Conservation (phyloP, 2,329 filamentous ascomycete species). For the Scytalidium sp. region DNA sequence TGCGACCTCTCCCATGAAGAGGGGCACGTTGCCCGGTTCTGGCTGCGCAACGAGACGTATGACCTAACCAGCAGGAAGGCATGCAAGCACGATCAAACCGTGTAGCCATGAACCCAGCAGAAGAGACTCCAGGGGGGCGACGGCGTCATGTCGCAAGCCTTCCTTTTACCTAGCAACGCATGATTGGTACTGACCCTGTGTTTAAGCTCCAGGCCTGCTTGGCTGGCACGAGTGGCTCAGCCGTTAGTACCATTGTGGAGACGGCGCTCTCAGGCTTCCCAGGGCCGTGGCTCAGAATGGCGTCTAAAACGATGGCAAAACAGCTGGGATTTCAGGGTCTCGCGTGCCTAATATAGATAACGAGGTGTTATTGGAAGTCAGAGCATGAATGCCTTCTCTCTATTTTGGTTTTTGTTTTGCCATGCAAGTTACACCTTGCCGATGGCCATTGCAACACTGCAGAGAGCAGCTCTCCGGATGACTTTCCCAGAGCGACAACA, state of each 20-base stretch:
- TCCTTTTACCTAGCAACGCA: background rate
- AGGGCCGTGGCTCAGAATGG: background rate
- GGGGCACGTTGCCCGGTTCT: background rate
- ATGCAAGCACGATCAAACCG: too few relatives aligned
- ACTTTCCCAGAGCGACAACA: too few relatives aligned
- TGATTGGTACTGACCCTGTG: background rate
- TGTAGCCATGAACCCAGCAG: too few relatives aligned
- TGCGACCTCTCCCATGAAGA: background rate
- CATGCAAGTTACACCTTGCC: too few relatives aligned
- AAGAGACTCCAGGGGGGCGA: too few relatives aligned
- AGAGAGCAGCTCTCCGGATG: too few relatives aligned
- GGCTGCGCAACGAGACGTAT: background rate
- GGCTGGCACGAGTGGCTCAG: background rate
- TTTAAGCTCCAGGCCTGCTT: background rate
- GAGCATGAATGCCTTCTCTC: background rate
- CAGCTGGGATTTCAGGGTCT: background rate
- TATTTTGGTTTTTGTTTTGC: too few relatives aligned
- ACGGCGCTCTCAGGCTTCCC: too few relatives aligned
- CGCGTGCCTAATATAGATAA: background rate
- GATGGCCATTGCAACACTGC: too few relatives aligned
- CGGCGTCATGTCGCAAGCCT: background rate
- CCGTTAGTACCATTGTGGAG: too few relatives aligned
- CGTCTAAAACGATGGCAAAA: background rate
- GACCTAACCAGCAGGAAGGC: background rate
- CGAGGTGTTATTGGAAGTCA: background rate